Percentiles rank a stretch among this genome's conserved stretches.
phyloP scores from a whole-genome alignment of 768 basidiomycete genomes.

The Termitomyces sp. region DNA sequence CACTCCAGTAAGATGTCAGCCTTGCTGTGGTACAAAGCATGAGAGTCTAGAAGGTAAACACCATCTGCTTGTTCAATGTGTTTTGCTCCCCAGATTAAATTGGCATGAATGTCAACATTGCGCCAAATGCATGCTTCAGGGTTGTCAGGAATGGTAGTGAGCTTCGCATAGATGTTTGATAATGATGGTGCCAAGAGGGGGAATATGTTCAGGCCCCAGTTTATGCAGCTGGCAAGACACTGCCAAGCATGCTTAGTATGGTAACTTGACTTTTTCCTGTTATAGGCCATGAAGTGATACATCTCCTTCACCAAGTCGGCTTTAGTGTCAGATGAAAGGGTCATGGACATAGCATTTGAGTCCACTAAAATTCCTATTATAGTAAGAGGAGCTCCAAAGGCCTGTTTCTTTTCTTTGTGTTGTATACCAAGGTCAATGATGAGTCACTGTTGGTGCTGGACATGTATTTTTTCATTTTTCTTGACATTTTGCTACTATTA shows the following conservation, averaged over 20 bases:
- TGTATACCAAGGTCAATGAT: too few species aligned
- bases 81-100: too few species aligned
- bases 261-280: background rate
- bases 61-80: conserved; percentile 17
- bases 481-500: too few species aligned
- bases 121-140: conserved; percentile 17
- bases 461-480: too few species aligned
- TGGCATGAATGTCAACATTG: conserved; percentile 21
- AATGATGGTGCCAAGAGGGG: conserved; percentile 30
- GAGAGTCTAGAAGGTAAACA: conserved; percentile 20
- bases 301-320: conserved; percentile 17
- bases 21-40: conserved; percentile 20
- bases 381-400: conserved; percentile 26
- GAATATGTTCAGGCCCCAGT: conserved; percentile 39
- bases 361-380: conserved; percentile 44
- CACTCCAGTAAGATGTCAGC: conserved; percentile 19
- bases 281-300: conserved; percentile 9
- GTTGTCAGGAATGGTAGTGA: conserved; percentile 16
- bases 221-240: too few species aligned
- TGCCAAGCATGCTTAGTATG: too few species aligned
- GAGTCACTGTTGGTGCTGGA: too few species aligned
- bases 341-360: too few species aligned
- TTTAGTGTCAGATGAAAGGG: background rate
- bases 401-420: conserved; percentile 40
- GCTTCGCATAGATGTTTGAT: conserved; percentile 25